A percentile compares a stretch with the other conserved stretches of the same genome.
Conservation (phyloP, 2,329 filamentous ascomycete genomes). For the Pseudogymnoascus sp. region DNA sequence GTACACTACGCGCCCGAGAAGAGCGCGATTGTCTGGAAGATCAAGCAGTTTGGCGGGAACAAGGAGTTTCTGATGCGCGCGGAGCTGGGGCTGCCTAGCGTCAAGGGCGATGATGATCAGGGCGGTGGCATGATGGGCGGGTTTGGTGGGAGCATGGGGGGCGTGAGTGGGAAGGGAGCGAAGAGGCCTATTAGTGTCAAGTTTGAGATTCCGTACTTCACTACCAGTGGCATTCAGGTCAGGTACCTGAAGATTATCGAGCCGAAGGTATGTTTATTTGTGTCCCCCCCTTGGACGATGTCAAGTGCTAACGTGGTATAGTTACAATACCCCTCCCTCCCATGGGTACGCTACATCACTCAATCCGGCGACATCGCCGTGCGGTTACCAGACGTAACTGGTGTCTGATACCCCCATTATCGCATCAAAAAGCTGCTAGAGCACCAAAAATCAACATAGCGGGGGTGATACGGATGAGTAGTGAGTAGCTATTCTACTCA, state of each 20-base stretch:
- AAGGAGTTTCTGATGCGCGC: conserved; percentile 99
- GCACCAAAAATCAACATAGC: background rate
- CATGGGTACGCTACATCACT: conserved; percentile 98
- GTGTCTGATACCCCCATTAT: background rate
- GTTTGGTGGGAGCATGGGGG: conserved; percentile 94
- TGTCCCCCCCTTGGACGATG: background rate
- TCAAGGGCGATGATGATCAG: conserved; percentile 89
- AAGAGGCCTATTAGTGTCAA: conserved; percentile 98
- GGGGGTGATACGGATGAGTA: background rate
- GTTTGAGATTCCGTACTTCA: conserved; percentile 99
- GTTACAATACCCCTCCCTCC: conserved; percentile 95
- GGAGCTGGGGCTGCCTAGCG: conserved; percentile 85
- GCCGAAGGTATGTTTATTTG: conserved; percentile 73
- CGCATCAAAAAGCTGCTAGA: background rate
- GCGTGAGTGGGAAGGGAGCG: conserved; percentile 73
- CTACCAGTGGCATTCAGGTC: conserved; percentile 97
- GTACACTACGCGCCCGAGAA: conserved; percentile 98
- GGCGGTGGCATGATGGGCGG: conserved; percentile 97
- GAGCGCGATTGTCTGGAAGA: conserved; percentile 98
- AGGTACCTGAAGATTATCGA: conserved; percentile 98
- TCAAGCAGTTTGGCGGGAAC: conserved; percentile 97
- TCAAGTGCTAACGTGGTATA: conserved; percentile 31
- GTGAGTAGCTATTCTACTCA: background rate
- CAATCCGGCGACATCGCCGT: conserved; percentile 96
- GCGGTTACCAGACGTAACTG: conserved; percentile 63